These are phyloP conservation scores for Colletotrichum musae DNA, from an alignment of 2,329 filamentous ascomycete genomes.

Conservation along the genomic window DNA sequence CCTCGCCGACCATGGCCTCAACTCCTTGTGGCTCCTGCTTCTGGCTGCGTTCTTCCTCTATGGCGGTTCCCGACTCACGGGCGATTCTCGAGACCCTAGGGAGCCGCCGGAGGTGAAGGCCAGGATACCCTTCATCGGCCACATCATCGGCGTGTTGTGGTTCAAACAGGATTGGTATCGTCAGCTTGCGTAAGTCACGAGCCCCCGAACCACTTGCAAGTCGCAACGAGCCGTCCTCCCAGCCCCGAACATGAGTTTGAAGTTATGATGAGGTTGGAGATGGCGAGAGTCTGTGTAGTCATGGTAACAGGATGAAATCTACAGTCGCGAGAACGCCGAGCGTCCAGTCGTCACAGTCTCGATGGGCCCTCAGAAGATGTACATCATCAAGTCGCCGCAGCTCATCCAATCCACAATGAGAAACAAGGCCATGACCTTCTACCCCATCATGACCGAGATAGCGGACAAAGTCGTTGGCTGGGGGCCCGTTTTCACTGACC, in stretches of 20 bases:
- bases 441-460: slow-evolving; percentile 56
- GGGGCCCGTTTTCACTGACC: slow-evolving; percentile 52
- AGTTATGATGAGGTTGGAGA: background rate
- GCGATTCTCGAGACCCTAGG: slow-evolving; percentile 45
- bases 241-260: background rate
- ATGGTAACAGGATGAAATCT: background rate
- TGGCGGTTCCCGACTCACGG: background rate
- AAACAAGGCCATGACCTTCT: slow-evolving; percentile 59
- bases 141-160: slow-evolving; percentile 59
- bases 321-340: slow-evolving; percentile 41
- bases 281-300: background rate
- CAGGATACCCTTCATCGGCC: slow-evolving; percentile 60
- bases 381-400: slow-evolving; percentile 58
- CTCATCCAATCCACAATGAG: slow-evolving; percentile 59
- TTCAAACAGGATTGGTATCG: slow-evolving; percentile 54
- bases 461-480: slow-evolving; percentile 55
- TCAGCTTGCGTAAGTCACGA: slow-evolving; percentile 53
- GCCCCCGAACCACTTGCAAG: too few relatives aligned
- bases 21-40: slow-evolving; percentile 43
- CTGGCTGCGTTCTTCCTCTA: slow-evolving; percentile 21
- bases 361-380: slow-evolving; percentile 58
- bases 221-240: too few relatives aligned
- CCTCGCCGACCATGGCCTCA: slow-evolving; percentile 47
- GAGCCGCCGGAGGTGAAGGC: slow-evolving; percentile 60
- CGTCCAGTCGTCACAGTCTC: slow-evolving; percentile 60